Percentiles rank a stretch among this genome's conserved stretches.
Conservation (phyloP, 2,329 filamentous ascomycete species). For the Atkinsonella hypoxylon region DNA sequence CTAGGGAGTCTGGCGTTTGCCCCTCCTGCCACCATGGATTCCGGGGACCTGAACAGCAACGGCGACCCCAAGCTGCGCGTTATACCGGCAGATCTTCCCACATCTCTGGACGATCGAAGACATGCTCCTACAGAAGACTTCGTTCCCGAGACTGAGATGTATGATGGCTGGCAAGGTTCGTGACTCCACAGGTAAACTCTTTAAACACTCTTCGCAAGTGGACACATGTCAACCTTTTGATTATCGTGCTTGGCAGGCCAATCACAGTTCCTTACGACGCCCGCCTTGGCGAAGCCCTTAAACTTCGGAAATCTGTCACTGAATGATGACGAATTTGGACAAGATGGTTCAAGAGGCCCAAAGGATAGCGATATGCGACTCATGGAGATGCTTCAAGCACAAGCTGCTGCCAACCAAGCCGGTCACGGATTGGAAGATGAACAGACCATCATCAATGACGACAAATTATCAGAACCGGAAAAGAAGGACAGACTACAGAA, state of each 20-base stretch:
- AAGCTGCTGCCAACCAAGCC: slow-evolving; percentile 72
- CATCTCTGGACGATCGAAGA: slow-evolving; percentile 78
- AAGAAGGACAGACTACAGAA: slow-evolving; percentile 78
- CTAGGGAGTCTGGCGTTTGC: slow-evolving; percentile 20
- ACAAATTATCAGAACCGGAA: slow-evolving; percentile 60
- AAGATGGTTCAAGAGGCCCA: slow-evolving; percentile 39
- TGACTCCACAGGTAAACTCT: neutral
- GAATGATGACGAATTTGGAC: slow-evolving; percentile 66
- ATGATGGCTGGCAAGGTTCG: slow-evolving; percentile 93
- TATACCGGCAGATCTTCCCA: slow-evolving; percentile 79
- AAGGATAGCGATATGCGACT: slow-evolving; percentile 74
- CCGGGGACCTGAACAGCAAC: slow-evolving; percentile 35
- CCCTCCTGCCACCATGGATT: slow-evolving; percentile 43
- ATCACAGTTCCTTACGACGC: slow-evolving; percentile 86
- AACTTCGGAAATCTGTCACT: slow-evolving; percentile 73
- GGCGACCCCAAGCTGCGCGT: slow-evolving; percentile 30
- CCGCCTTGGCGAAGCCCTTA: slow-evolving; percentile 71
- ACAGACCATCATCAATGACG: slow-evolving; percentile 63
- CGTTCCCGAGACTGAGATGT: slow-evolving; percentile 83
- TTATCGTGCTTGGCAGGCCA: slow-evolving; percentile 50
- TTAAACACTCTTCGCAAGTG: neutral
- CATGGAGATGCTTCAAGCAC: slow-evolving; percentile 91
- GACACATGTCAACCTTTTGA: slow-evolving; percentile 1
- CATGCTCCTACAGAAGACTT: slow-evolving; percentile 49
- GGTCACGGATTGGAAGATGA: slow-evolving; percentile 65